phyloP scores from a whole-genome alignment of 2,329 filamentous ascomycete species.

The Chrysoporthe puriensis region DNA sequence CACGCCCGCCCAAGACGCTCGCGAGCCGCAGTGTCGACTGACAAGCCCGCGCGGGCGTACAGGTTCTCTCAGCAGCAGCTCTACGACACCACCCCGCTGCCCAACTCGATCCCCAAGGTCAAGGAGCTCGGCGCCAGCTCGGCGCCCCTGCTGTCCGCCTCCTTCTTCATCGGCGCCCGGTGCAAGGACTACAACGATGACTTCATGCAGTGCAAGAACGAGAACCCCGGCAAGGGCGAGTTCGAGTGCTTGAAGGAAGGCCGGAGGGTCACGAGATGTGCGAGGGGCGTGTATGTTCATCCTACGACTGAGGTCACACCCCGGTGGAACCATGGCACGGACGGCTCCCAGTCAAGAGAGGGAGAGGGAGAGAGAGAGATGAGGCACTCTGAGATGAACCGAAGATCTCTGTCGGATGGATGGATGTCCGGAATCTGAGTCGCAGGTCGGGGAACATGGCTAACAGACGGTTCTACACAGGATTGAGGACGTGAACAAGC shows the following conservation, averaged over 20 bases:
- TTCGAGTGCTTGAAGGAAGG: slow-evolving; percentile 96
- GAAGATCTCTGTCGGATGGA: background rate
- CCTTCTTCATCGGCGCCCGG: slow-evolving; percentile 95
- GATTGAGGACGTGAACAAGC: slow-evolving; percentile 92
- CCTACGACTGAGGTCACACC: background rate
- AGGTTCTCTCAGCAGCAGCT: slow-evolving; percentile 96
- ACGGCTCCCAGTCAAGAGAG: background rate
- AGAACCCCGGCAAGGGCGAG: slow-evolving; percentile 88
- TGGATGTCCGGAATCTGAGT: background rate
- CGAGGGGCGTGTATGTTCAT: slow-evolving; percentile 83
- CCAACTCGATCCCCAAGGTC: slow-evolving; percentile 88
- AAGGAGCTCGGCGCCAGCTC: slow-evolving; percentile 92
- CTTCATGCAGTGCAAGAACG: slow-evolving; percentile 99
- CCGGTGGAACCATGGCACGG: background rate
- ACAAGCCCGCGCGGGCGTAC: slow-evolving; percentile 26
- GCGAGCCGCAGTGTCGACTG: background rate
- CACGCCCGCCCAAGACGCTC: background rate
- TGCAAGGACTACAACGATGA: slow-evolving; percentile 98
- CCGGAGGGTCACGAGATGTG: slow-evolving; percentile 93
- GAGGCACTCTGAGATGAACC: background rate
- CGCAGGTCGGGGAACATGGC: background rate
- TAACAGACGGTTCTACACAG: slow-evolving; percentile 49
- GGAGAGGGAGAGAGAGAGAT: background rate
- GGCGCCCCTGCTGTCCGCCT: slow-evolving; percentile 86
- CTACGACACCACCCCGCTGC: slow-evolving; percentile 94